A percentile compares a stretch with the other conserved stretches of the same genome.
These are phyloP conservation scores for Didymella segeticola DNA, from an alignment of 2,329 filamentous ascomycete species.

Conservation along the genomic window DNA sequence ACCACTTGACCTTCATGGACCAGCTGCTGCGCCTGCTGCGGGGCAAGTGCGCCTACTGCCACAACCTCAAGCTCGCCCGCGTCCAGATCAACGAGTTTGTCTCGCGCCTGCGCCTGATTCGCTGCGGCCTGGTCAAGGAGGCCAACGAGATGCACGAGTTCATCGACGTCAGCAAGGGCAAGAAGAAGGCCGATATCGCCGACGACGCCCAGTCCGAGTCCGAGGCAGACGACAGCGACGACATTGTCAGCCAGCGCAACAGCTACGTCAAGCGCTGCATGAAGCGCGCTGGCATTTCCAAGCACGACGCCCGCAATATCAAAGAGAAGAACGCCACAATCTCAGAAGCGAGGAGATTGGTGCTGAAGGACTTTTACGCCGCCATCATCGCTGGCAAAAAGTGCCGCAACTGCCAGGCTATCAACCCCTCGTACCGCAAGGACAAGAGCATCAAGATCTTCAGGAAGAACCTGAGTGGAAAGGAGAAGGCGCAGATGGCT, in stretches of 20 bases:
- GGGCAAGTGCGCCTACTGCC: constrained; percentile 90
- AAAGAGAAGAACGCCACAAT: constrained; percentile 82
- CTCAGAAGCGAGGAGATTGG: constrained; percentile 73
- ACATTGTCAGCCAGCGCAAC: constrained; percentile 63
- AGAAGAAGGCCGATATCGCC: constrained; percentile 50
- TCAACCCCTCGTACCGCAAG: constrained; percentile 77
- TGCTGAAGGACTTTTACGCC: constrained; percentile 83
- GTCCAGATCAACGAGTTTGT: constrained; percentile 77
- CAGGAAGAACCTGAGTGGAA: constrained; percentile 75
- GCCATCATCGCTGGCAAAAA: constrained; percentile 72
- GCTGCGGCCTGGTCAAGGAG: constrained; percentile 80
- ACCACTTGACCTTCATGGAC: constrained; percentile 96
- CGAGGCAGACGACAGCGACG: constrained; percentile 67
- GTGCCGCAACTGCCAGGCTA: constrained; percentile 68
- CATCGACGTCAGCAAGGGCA: constrained; percentile 51
- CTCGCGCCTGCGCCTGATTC: constrained; percentile 85
- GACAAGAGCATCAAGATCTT: constrained; percentile 95
- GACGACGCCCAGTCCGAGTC: constrained; percentile 64
- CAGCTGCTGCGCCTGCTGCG: constrained; percentile 85
- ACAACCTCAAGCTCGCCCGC: constrained; percentile 80
- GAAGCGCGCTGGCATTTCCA: constrained; percentile 60
- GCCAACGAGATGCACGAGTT: constrained; percentile 59
- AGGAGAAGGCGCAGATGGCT: constrained; percentile 79
- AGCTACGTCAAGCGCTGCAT: constrained; percentile 78
- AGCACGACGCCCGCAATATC: constrained; percentile 54